Conservation (phyloP, 179 eudicot genomes). For the Carnegiea gigantea region DNA sequence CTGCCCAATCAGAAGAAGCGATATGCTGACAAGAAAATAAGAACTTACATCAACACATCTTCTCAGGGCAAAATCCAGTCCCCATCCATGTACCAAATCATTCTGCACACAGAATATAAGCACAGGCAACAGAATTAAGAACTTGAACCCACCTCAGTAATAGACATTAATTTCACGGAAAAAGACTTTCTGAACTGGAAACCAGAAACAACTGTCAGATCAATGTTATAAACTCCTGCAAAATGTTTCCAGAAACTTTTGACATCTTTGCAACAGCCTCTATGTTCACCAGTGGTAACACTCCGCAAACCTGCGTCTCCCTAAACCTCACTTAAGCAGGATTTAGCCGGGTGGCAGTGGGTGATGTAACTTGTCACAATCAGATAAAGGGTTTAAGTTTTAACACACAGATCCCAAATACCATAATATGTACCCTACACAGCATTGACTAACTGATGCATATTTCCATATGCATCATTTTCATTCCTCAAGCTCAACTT, state of each 20-base stretch:
- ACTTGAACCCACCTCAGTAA: not conserved
- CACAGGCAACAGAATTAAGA: conserved; percentile 13
- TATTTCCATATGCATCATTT: too few species aligned
- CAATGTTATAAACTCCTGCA: not conserved
- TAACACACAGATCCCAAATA: not conserved
- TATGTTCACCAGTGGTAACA: not conserved
- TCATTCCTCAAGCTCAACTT: too few species aligned
- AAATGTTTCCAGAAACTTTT: not conserved
- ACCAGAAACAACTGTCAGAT: not conserved
- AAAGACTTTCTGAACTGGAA: not conserved
- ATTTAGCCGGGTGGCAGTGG: not conserved
- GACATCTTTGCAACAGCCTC: not conserved
- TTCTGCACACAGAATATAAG: conserved; percentile 46
- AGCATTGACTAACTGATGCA: too few species aligned
- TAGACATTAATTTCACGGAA: conserved; percentile 4
- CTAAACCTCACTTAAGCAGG: not conserved
- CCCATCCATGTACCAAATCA: conserved; percentile 99
- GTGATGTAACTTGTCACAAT: not conserved
- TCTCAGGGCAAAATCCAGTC: conserved; percentile 92
- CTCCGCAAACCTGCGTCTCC: not conserved
- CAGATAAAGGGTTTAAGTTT: not conserved
- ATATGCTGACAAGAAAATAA: conserved; percentile 8
- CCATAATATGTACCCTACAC: conserved; percentile 76
- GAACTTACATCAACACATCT: conserved; percentile 87
- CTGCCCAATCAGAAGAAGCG: not conserved